A percentile compares a stretch with the other conserved stretches of the same genome.
phyloP scores from a whole-genome alignment of 1,284 basidiomycete species.

The Cerioporus squamosus region DNA sequence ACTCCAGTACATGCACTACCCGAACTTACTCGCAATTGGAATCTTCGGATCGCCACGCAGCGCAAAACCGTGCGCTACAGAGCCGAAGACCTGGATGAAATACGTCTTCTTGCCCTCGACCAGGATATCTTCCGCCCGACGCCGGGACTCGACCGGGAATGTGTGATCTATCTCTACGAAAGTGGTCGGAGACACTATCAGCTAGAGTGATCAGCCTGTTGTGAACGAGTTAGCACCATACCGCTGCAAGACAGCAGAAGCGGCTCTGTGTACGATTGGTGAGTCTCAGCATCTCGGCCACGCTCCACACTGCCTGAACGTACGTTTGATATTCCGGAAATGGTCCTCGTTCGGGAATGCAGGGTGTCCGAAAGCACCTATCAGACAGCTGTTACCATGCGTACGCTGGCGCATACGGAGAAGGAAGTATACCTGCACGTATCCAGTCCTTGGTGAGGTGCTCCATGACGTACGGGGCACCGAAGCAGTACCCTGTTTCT shows the following conservation, averaged over 20 bases:
- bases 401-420: background rate
- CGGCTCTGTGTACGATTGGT: slow-evolving; percentile 5
- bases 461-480: slow-evolving; percentile 54
- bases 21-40: slow-evolving; percentile 48
- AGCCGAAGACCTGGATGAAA: slow-evolving; percentile 53
- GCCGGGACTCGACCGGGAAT: slow-evolving; percentile 46
- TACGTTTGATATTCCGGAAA: slow-evolving; percentile 52
- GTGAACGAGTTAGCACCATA: background rate
- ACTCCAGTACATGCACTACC: too few relatives aligned
- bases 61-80: slow-evolving; percentile 52
- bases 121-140: slow-evolving; percentile 51
- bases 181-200: background rate
- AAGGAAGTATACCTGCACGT: slow-evolving; percentile 43
- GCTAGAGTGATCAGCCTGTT: too few relatives aligned
- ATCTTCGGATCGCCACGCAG: slow-evolving; percentile 43
- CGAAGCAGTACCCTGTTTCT: slow-evolving; percentile 60
- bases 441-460: slow-evolving; percentile 47
- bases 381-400: background rate
- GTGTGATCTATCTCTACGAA: slow-evolving; percentile 47
- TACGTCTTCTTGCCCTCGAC: slow-evolving; percentile 48
- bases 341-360: slow-evolving; percentile 52
- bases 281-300: too few relatives aligned
- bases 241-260: slow-evolving; percentile 20
- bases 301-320: slow-evolving; percentile 36
- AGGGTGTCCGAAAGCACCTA: slow-evolving; percentile 62